Base-by-base conservation (phyloP, 495 filamentous ascomycete species). In the Clohesyomyces aquaticus region DNA sequence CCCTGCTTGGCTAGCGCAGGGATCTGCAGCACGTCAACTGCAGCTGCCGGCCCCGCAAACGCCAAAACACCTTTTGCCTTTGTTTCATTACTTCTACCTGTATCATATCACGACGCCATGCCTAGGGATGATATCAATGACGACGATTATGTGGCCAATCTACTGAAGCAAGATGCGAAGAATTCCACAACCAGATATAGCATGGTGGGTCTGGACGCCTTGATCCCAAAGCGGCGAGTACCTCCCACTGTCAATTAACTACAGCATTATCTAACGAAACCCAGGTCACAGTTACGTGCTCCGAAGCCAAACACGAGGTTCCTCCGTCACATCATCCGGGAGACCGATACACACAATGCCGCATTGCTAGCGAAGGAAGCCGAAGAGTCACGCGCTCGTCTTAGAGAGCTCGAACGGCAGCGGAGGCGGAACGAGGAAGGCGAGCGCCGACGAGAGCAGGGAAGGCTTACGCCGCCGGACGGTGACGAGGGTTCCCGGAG, bases 281-380 rank as follows among this genome's bases (percentile, higher is more conserved):
- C 53, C 62, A 86, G 83, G 59, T 74, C 81, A 38, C 75, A 85
- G 21, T 74, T 80, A 25, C 83, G 83, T 69, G 90, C 91, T 54
- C 91, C 91, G 2, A 96, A 91, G 69, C 91, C 93, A 14, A 98
- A 98, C 68, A 96, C 89, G 0, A 81, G 90, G 45, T 98, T 98
- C 67, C 79, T 98, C 12, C 85, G 87, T 25, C 90, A 94, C 65
- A 89, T 98, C 54, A 89, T 98, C 66, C 88, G 87, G 60, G 88
- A 95, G 59, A 93, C 91, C 1, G 89, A 94, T 62, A 90, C 67
- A 54, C 94, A 98, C 75, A 98, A 98, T 82, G 84, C 90, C 12
- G 89, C 91, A 4, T 79, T 97, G 55, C 83, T 88, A 42, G 90
- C 87, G 0, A 96, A 88, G 66, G 93, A 98, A 72, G 85, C 87